Evolutionary conservation across 495 filamentous ascomycete species (phyloP).

Genomic region (Neurospora sublineolata): DNA sequence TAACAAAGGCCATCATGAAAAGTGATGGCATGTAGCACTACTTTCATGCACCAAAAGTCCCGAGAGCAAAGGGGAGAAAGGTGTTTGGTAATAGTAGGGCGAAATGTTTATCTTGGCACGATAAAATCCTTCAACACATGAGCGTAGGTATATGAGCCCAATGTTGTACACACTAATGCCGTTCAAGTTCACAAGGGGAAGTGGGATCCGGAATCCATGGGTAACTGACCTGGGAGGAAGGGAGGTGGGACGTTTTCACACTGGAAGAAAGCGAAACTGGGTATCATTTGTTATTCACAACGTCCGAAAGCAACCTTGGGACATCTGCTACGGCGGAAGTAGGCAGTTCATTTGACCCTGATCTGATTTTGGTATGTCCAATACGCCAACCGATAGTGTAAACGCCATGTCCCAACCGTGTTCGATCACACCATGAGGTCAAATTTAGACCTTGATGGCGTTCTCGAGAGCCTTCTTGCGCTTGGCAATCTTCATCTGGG

Average conservation of each 20-base stretch:
- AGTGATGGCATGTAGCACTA: neutral
- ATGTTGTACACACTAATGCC: slow-evolving; percentile 1
- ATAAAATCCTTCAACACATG: neutral
- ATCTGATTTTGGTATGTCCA: slow-evolving; percentile 29
- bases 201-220: neutral
- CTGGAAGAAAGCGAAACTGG: neutral
- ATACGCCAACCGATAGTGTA: slow-evolving; percentile 28
- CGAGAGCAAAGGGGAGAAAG: neutral
- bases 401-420: slow-evolving; percentile 8
- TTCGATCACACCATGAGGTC: slow-evolving; percentile 12
- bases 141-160: neutral
- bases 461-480: slow-evolving; percentile 86
- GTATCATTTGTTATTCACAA: neutral
- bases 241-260: neutral
- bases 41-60: neutral
- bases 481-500: slow-evolving; percentile 84
- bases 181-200: neutral
- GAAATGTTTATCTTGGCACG: neutral
- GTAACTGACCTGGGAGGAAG: neutral
- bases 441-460: slow-evolving; percentile 84
- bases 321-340: slow-evolving; percentile 13
- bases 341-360: slow-evolving; percentile 26
- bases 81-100: neutral
- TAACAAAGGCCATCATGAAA: neutral
- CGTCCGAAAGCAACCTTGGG: neutral